Evolutionary conservation across 1,139 yeast species (phyloP), one percentile per base, ranked within the genome.

Genomic region (Schizosaccharomyces versatilis): DNA sequence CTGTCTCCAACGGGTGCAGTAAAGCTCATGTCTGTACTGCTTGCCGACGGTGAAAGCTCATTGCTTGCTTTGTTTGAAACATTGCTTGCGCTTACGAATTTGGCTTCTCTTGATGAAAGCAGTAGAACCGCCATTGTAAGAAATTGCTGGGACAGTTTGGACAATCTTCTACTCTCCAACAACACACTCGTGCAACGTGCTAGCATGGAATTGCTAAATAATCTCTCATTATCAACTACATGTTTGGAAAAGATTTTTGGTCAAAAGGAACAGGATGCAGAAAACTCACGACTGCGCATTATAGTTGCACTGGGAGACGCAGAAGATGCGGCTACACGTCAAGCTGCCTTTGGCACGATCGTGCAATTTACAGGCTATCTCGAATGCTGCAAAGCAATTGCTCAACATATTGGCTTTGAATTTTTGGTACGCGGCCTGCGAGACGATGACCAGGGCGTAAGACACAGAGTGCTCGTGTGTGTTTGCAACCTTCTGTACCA

Each of bases 61-160:
- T 36, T 54, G 6, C 62, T 70, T 19, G 77, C 73, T 57, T 65
- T 68, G 1, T 71, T 71, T 57, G 77, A 74, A 61, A 67, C 75
- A 0, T 63, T 74, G 41, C 61, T 73, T 42, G 77, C 78, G 0
- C 64, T 74, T 41, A 74, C 78, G 2, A 74, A 74, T 58, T 60
- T 74, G 24, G 76, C 77, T 2, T 69, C 76, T 2, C 61, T 66
- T 7, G 67, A 66, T 41, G 66, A 65, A 40, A 63, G 62, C 15
- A 67, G 71, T 49, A 65, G 72, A 14, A 66, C 64, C 39, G 62
- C 60, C 1, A 66, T 71, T 15, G 64, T 66, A 15, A 59, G 62
- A 7, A 60, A 62, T 7, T 71, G 69, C 49, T 74, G 76, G 75
- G 52, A 61, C 6, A 62, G 63, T 17, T 58, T 74, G 19, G 73